phyloP scores from a whole-genome alignment of 208 protist species.

The Leishmania arabica region DNA sequence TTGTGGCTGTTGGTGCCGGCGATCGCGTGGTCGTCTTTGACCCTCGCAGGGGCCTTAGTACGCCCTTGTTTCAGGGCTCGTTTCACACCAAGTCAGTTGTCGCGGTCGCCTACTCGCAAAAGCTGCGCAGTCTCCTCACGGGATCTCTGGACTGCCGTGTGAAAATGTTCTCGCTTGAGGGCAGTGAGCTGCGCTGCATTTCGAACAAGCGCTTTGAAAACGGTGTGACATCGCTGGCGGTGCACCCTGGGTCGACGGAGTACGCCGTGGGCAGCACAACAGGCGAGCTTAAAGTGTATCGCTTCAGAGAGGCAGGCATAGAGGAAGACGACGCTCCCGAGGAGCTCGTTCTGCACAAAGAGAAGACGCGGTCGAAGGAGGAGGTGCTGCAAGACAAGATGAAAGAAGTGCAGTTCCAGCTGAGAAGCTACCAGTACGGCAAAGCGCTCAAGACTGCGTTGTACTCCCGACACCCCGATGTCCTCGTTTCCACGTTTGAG shows the following conservation, averaged over 20 bases:
- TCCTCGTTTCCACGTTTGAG: slow-evolving; percentile 84
- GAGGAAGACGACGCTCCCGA: slow-evolving; percentile 27
- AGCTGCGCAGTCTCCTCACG: slow-evolving; percentile 67
- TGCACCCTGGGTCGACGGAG: slow-evolving; percentile 70
- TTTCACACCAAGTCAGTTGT: slow-evolving; percentile 86
- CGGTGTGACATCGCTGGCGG: slow-evolving; percentile 59
- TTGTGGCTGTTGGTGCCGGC: slow-evolving; percentile 51
- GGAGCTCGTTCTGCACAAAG: slow-evolving; percentile 21
- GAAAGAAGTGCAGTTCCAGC: slow-evolving; percentile 59
- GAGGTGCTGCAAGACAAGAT: slow-evolving; percentile 57
- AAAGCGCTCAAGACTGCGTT: slow-evolving; percentile 77
- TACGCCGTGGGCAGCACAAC: slow-evolving; percentile 70
- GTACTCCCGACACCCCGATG: slow-evolving; percentile 72
- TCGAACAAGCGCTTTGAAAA: slow-evolving; percentile 66
- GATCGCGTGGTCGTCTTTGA: slow-evolving; percentile 77
- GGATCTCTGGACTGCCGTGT: slow-evolving; percentile 80
- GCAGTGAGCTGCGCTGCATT: slow-evolving; percentile 49
- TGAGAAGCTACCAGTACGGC: slow-evolving; percentile 74
- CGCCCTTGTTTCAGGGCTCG: slow-evolving; percentile 50
- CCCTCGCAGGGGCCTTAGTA: slow-evolving; percentile 57
- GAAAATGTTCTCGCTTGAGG: slow-evolving; percentile 74
- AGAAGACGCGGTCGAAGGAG: slow-evolving; percentile 33
- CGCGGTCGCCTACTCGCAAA: slow-evolving; percentile 59
- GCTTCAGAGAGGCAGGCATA: slow-evolving; percentile 42
- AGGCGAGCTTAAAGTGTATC: slow-evolving; percentile 70